These are phyloP conservation scores for Candida adriatica DNA, from an alignment of 805 yeast species.

Conservation along the genomic window DNA sequence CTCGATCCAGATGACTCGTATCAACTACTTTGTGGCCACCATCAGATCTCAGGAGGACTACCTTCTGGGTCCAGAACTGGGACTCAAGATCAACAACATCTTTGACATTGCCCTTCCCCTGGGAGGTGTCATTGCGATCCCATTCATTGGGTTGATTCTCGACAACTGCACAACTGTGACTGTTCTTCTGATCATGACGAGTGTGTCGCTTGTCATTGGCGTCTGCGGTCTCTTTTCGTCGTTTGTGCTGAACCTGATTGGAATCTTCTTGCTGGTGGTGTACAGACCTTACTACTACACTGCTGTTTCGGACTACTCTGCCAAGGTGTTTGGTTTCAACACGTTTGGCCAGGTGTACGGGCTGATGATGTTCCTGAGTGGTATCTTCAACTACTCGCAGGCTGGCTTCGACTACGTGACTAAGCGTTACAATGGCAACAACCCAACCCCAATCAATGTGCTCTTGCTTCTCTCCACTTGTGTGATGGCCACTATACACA, in stretches of 20 bases:
- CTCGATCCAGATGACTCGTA: conserved; percentile 82
- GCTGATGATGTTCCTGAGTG: conserved; percentile 72
- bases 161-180: conserved; percentile 65
- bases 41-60: conserved; percentile 75
- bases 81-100: conserved; percentile 56
- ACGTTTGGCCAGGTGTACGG: conserved; percentile 94
- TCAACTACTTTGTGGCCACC: conserved; percentile 91
- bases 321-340: conserved; percentile 87
- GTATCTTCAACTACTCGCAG: conserved; percentile 71
- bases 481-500: conserved; percentile 26
- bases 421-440: conserved; percentile 57
- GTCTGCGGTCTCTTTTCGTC: conserved; percentile 56
- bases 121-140: conserved; percentile 84
- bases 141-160: conserved; percentile 73
- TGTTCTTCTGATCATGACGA: conserved; percentile 44
- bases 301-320: conserved; percentile 84
- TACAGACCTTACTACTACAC: conserved; percentile 93
- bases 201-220: conserved; percentile 59
- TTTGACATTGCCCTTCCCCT: conserved; percentile 84
- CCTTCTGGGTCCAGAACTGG: conserved; percentile 47
- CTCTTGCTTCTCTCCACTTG: conserved; percentile 48
- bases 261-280: conserved; percentile 65
- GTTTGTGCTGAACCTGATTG: conserved; percentile 47
- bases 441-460: conserved; percentile 75
- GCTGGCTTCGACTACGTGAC: conserved; percentile 64